Percentiles rank a stretch among this genome's conserved stretches.
Conservation (phyloP, 2,329 filamentous ascomycete genomes). For the Graphilbum ipis-grandicollis region DNA sequence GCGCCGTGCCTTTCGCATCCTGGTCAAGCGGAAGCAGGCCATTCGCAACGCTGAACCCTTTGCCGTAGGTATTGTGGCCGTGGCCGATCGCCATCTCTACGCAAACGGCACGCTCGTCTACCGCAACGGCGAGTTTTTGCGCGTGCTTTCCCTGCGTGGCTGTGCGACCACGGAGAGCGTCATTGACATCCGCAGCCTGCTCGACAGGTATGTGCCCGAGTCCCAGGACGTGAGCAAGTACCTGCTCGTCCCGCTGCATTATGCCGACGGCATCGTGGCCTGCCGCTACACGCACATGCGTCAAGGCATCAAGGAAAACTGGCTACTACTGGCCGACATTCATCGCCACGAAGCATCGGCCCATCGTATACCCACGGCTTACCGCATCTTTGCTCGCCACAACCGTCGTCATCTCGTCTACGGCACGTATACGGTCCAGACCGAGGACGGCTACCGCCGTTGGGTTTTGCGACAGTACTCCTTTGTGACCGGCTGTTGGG, state of each 20-base stretch:
- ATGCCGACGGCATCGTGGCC: slow-evolving; percentile 36
- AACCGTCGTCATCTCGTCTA: slow-evolving; percentile 43
- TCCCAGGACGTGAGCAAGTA: slow-evolving; percentile 20
- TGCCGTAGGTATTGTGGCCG: slow-evolving; percentile 38
- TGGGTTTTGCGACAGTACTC: slow-evolving; percentile 44
- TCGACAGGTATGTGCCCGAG: slow-evolving; percentile 18
- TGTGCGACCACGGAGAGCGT: slow-evolving; percentile 33
- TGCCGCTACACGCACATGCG: slow-evolving; percentile 31
- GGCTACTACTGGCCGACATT: slow-evolving; percentile 35
- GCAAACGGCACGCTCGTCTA: slow-evolving; percentile 49
- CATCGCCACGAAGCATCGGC: slow-evolving; percentile 22
- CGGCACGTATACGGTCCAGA: slow-evolving; percentile 39
- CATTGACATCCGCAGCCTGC: slow-evolving; percentile 30
- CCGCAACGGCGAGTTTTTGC: slow-evolving; percentile 29
- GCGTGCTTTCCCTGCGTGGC: slow-evolving; percentile 39
- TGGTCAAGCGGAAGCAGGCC: slow-evolving; percentile 43
- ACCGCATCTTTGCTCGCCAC: slow-evolving; percentile 51
- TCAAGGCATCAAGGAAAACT: slow-evolving; percentile 20
- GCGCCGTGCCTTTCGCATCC: slow-evolving; percentile 35
- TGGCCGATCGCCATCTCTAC: slow-evolving; percentile 32
- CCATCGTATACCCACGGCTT: slow-evolving; percentile 23
- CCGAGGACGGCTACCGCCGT: slow-evolving; percentile 35
- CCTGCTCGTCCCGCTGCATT: slow-evolving; percentile 37
- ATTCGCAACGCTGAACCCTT: slow-evolving; percentile 45
- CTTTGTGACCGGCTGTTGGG: slow-evolving; percentile 22